Percentiles rank a stretch among this genome's conserved stretches.
Evolutionary conservation across 805 yeast genomes (phyloP).

Genomic region (Starmerella riodocensis): DNA sequence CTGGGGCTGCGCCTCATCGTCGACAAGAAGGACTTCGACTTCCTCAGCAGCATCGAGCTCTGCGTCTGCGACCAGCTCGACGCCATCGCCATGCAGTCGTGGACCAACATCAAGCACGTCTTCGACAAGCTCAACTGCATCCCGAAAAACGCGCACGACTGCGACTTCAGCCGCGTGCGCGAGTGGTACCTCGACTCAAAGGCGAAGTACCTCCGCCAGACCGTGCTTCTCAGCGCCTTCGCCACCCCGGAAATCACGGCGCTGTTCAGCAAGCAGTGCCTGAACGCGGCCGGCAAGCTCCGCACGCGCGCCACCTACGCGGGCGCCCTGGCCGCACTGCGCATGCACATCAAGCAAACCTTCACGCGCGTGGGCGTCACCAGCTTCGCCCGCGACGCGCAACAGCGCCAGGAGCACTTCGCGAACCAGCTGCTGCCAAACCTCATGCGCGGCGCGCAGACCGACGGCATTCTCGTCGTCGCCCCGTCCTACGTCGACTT

Average conservation of each 20-base stretch:
- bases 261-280: slow-evolving; percentile 31
- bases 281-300: slow-evolving; percentile 30
- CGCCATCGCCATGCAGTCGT: slow-evolving; percentile 79
- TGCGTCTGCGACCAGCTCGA: slow-evolving; percentile 71
- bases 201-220: slow-evolving; percentile 59
- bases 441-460: slow-evolving; percentile 44
- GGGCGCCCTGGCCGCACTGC: slow-evolving; percentile 51
- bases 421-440: slow-evolving; percentile 61
- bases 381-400: slow-evolving; percentile 53
- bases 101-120: slow-evolving; percentile 68
- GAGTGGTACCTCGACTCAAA: slow-evolving; percentile 87
- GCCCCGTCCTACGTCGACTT: slow-evolving; percentile 82
- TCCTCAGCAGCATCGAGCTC: slow-evolving; percentile 77
- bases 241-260: slow-evolving; percentile 71
- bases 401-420: slow-evolving; percentile 70
- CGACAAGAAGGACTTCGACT: slow-evolving; percentile 62
- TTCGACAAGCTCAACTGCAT: slow-evolving; percentile 57
- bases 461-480: slow-evolving; percentile 65
- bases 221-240: slow-evolving; percentile 61
- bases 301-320: slow-evolving; percentile 32
- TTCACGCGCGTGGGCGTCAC: slow-evolving; percentile 58
- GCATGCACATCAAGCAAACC: slow-evolving; percentile 40
- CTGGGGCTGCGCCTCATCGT: slow-evolving; percentile 71
- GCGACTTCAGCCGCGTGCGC: slow-evolving; percentile 83
- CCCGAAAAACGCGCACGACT: slow-evolving; percentile 65